Conservation (phyloP, 2,329 filamentous ascomycete species). For the Cladosporium oxysporum region DNA sequence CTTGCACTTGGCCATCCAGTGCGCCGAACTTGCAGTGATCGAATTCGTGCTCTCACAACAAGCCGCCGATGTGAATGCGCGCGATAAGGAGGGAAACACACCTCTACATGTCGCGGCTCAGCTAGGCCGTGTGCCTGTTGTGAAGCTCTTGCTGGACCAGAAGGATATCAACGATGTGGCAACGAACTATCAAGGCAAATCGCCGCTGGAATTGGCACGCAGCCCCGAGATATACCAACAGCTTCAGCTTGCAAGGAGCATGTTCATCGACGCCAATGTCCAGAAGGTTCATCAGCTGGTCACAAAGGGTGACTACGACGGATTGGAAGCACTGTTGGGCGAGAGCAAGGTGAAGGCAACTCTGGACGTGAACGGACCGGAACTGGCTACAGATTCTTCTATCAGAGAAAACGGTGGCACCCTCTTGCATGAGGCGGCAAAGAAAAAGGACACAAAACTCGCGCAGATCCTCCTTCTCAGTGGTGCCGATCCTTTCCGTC, state of each 20-base stretch:
- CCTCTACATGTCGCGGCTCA: slow-evolving; percentile 84
- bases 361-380: slow-evolving; percentile 88
- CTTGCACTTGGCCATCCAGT: slow-evolving; percentile 91
- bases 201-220: slow-evolving; percentile 83
- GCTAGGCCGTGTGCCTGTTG: slow-evolving; percentile 77
- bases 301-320: slow-evolving; percentile 70
- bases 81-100: slow-evolving; percentile 92
- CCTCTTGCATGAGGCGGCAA: slow-evolving; percentile 87
- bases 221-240: slow-evolving; percentile 96
- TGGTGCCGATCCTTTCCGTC: slow-evolving; percentile 91
- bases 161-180: slow-evolving; percentile 85
- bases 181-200: slow-evolving; percentile 79
- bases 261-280: slow-evolving; percentile 86
- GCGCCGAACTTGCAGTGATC: slow-evolving; percentile 86
- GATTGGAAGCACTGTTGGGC: slow-evolving; percentile 75
- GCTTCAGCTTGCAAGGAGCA: slow-evolving; percentile 82
- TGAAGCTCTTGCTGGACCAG: slow-evolving; percentile 80
- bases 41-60: slow-evolving; percentile 83
- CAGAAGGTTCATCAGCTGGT: slow-evolving; percentile 82
- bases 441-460: slow-evolving; percentile 80
- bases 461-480: slow-evolving; percentile 90
- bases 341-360: slow-evolving; percentile 83
- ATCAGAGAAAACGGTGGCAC: slow-evolving; percentile 86
- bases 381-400: slow-evolving; percentile 77
- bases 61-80: slow-evolving; percentile 72